These are phyloP conservation scores for Agapanthus africanus DNA, from an alignment of 106 monocot species.

Conservation along the genomic window DNA sequence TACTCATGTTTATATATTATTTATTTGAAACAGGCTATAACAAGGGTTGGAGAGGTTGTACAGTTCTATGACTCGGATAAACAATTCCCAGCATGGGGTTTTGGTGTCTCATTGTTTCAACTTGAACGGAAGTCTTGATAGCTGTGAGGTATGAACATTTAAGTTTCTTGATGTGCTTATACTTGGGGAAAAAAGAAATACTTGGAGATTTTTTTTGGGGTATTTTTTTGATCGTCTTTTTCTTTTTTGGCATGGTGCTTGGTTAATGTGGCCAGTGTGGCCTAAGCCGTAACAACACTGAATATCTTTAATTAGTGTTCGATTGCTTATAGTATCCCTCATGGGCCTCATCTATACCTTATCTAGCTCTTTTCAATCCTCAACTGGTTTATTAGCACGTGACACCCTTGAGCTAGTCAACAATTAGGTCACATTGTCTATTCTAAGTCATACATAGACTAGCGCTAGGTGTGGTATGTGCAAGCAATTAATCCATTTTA, in stretches of 20 bases:
- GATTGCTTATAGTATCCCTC: too few relatives aligned
- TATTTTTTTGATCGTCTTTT: too few relatives aligned
- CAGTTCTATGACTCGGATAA: slow-evolving; percentile 74
- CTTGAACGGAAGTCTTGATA: slow-evolving; percentile 44
- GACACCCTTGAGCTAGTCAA: too few relatives aligned
- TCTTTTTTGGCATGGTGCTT: not conserved
- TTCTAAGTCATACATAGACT: too few relatives aligned
- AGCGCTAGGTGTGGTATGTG: too few relatives aligned
- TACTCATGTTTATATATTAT: not conserved
- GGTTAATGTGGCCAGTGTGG: not conserved
- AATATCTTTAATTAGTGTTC: not conserved
- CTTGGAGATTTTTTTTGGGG: not conserved
- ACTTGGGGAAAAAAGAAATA: too few relatives aligned
- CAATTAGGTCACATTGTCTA: too few relatives aligned
- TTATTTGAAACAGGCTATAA: slow-evolving; percentile 38
- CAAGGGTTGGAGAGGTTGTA: slow-evolving; percentile 65
- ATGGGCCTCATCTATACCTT: too few relatives aligned
- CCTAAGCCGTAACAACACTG: not conserved
- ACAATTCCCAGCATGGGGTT: slow-evolving; percentile 72
- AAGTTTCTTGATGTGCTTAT: not conserved
- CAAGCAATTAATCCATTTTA: too few relatives aligned
- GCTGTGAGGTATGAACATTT: slow-evolving; percentile 54
- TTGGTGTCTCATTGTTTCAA: slow-evolving; percentile 86
- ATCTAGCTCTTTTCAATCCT: too few relatives aligned
- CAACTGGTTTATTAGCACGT: too few relatives aligned